Conservation (phyloP, 179 eudicot species). For the Heliamphora pulchella region DNA sequence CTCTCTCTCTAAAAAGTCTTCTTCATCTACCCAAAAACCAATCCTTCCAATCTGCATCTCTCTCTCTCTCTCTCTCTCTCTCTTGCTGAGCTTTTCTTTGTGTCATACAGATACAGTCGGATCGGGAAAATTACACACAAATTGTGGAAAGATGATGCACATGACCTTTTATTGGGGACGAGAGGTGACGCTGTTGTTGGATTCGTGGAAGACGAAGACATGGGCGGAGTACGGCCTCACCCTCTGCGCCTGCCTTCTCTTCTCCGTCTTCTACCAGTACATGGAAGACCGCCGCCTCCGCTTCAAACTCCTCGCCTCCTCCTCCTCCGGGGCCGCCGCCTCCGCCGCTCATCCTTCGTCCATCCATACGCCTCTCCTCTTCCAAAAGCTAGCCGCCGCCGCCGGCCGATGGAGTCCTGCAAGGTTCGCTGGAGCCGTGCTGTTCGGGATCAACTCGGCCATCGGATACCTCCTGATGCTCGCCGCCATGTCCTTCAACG, state of each 20-base stretch:
- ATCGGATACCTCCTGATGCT: slow-evolving; percentile 51
- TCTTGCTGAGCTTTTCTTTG: no score
- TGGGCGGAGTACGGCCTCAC: slow-evolving; percentile 30
- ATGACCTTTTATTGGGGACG: slow-evolving; percentile 51
- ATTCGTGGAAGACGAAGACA: slow-evolving; percentile 38
- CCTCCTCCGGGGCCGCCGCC: slow-evolving; percentile 7
- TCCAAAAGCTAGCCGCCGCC: not conserved
- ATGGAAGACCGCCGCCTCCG: slow-evolving; percentile 46
- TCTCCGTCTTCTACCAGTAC: slow-evolving; percentile 49
- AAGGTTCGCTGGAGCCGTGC: slow-evolving; percentile 29
- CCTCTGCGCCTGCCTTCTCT: slow-evolving; percentile 30
- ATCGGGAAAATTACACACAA: not conserved
- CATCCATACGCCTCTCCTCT: not conserved
- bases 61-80: not conserved
- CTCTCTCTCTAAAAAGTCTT: no score
- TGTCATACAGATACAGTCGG: not conserved
- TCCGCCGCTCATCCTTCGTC: not conserved
- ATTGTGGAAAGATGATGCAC: slow-evolving; percentile 42
- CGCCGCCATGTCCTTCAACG: slow-evolving; percentile 56
- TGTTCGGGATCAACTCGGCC: slow-evolving; percentile 45
- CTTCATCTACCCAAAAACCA: no score
- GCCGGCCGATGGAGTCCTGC: not conserved
- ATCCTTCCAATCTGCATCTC: not conserved
- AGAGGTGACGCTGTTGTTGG: slow-evolving; percentile 9
- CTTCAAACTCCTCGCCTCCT: slow-evolving; percentile 17